These are phyloP conservation scores for Laetiporus sulphureus DNA, from an alignment of 1,284 basidiomycete species.

Conservation along the genomic window DNA sequence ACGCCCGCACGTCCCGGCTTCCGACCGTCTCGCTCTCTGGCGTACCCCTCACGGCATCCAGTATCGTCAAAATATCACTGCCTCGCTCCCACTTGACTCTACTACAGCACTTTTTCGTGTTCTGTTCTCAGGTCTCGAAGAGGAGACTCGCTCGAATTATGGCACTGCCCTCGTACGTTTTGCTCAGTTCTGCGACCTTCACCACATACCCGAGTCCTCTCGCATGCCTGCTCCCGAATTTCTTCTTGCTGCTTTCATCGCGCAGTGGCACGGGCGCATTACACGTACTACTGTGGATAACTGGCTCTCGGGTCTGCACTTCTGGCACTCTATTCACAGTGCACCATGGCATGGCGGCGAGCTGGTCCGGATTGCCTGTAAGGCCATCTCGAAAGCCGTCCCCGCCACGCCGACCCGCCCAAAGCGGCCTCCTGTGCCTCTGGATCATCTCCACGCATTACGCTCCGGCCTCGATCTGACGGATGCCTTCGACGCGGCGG, in stretches of 20 bases:
- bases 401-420: conserved; percentile 12
- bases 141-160: conserved; percentile 4
- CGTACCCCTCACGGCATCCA: neutral
- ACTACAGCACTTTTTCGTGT: neutral
- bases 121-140: conserved; percentile 1
- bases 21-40: neutral
- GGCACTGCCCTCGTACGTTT: conserved; percentile 6
- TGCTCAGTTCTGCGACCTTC: conserved; percentile 5
- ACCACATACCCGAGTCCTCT: neutral
- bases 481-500: conserved; percentile 18
- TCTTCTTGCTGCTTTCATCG: conserved; percentile 20
- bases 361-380: conserved; percentile 13
- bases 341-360: conserved; percentile 9
- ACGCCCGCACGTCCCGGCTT: conserved; percentile 1
- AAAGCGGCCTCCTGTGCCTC: conserved; percentile 25
- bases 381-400: conserved; percentile 19
- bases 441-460: conserved; percentile 25
- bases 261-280: conserved; percentile 1
- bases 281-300: conserved; percentile 4
- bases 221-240: conserved; percentile 2
- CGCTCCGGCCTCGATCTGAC: conserved; percentile 18
- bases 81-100: neutral
- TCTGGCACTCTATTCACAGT: conserved; percentile 25
- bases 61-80: neutral
- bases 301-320: conserved; percentile 25